Base-by-base conservation (phyloP, 495 filamentous ascomycete species). In the Penicillium nucicola region DNA sequence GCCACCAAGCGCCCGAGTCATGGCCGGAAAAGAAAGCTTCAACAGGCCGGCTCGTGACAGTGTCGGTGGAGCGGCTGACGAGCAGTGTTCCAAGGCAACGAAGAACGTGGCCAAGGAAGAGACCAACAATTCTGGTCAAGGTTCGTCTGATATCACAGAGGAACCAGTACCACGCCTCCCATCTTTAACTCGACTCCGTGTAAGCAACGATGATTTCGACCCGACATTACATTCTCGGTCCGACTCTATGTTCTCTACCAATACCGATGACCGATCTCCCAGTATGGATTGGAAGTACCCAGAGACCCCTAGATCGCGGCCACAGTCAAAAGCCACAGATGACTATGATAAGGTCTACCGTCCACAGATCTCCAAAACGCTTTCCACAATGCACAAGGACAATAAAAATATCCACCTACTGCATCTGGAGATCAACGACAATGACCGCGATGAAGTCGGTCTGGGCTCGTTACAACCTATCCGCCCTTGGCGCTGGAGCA, bases 1-100 rank as follows among this genome's bases (percentile, higher is more conserved):
- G 2, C 90, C 90, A 3, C 91, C 91, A 32, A 80, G 79, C 42
- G 88, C 90, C 14, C 87, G 82, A 58, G 71, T 96, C 40, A 96
- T 96, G 91, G 86, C 84, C 56, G 89, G 90, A 50, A 92, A 91
- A 62, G 79, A 79, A 48, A 68, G 68, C 23, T 75, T 83, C 45
- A 77, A 77, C 42, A 47, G 52, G 22, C 60, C 66, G 25, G 52
- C 58, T 35, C 52, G 50, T n/a, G 57, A 54, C 32, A 61, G 45
- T 42, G 15, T 48, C n/a, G 49, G 51, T 35, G 56, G 42, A 28
- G 42, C 51, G 14, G 32, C 40, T 15, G 41, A 45, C 12, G 41
- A 60, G 33, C 53, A 56, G 47, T 36, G 40, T 3, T 43, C 56
- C 31, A 60, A 54, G 36, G 22, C 45, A 9, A 43, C 49, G 14